Conservation (phyloP, 257 asterid species). For the Oldenlandia corymbosa region DNA sequence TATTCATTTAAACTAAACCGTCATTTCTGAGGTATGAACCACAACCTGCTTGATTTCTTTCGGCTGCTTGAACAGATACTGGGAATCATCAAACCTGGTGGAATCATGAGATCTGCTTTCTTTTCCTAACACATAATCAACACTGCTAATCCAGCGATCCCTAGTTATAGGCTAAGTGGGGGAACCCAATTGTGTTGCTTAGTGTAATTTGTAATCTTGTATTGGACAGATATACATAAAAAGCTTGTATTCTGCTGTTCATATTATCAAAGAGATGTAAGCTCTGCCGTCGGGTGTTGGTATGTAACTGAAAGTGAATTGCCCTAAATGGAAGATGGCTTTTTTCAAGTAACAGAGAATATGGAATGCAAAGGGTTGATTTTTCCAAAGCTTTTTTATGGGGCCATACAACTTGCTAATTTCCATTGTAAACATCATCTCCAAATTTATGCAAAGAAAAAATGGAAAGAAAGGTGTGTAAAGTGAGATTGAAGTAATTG, state of each 20-base stretch:
- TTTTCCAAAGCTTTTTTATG: background rate
- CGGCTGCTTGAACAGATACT: slow-evolving; percentile 15
- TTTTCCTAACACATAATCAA: slow-evolving; percentile 2
- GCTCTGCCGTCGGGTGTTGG: background rate
- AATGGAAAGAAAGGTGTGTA: too few relatives aligned
- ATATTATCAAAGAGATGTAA: background rate
- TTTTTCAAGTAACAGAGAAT: background rate
- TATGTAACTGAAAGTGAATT: background rate
- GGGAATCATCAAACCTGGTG: slow-evolving; percentile 11
- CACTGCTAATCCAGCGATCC: slow-evolving; percentile 14
- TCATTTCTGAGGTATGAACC: slow-evolving; percentile 4
- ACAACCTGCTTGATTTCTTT: background rate
- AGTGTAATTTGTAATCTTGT: slow-evolving; percentile 6
- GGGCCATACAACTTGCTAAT: too few relatives aligned
- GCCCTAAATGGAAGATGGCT: background rate
- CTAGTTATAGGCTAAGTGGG: slow-evolving; percentile 11
- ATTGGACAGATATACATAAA: background rate
- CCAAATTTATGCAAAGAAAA: too few relatives aligned
- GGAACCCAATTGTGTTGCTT: background rate
- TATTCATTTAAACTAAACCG: slow-evolving; percentile 4
- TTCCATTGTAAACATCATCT: too few relatives aligned
- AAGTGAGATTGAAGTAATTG: too few relatives aligned
- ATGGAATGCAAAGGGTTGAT: background rate
- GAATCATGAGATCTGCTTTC: slow-evolving; percentile 12
- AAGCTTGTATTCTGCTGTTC: slow-evolving; percentile 4